A percentile compares a stretch with the other conserved stretches of the same genome.
These are phyloP conservation scores for Alternaria ventricosa DNA, from an alignment of 2,329 filamentous ascomycete species.

Conservation along the genomic window DNA sequence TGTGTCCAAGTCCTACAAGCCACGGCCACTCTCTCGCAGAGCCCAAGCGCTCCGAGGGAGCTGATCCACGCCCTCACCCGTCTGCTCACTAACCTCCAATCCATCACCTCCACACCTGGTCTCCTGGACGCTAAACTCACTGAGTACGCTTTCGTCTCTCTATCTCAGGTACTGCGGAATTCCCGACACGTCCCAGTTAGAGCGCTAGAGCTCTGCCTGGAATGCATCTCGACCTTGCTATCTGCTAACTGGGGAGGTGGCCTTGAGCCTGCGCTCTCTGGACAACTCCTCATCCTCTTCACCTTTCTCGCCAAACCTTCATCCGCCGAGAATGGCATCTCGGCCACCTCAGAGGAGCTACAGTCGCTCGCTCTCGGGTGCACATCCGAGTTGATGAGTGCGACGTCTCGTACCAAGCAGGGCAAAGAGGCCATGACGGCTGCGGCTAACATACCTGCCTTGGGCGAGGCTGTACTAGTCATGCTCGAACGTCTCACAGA, in stretches of 20 bases:
- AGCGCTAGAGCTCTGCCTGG: slow-evolving; percentile 76
- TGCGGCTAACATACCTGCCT: slow-evolving; percentile 70
- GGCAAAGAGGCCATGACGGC: slow-evolving; percentile 60
- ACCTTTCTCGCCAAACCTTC: slow-evolving; percentile 80
- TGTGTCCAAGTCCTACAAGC: slow-evolving; percentile 66
- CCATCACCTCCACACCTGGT: slow-evolving; percentile 41
- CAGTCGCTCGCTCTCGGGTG: slow-evolving; percentile 73
- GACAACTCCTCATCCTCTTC: slow-evolving; percentile 84
- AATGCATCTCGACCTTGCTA: slow-evolving; percentile 76
- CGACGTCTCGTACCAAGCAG: slow-evolving; percentile 59
- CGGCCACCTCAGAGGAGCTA: slow-evolving; percentile 73
- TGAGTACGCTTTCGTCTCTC: slow-evolving; percentile 93
- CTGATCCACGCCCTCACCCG: slow-evolving; percentile 57
- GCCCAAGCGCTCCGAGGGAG: slow-evolving; percentile 53
- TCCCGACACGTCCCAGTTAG: slow-evolving; percentile 74
- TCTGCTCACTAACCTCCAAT: slow-evolving; percentile 52
- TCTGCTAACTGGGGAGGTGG: slow-evolving; percentile 77
- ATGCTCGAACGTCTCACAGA: slow-evolving; percentile 76
- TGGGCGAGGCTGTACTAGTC: slow-evolving; percentile 83
- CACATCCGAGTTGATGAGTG: slow-evolving; percentile 69
- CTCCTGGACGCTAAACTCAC: slow-evolving; percentile 79
- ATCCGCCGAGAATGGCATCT: slow-evolving; percentile 57
- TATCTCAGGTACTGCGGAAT: slow-evolving; percentile 83
- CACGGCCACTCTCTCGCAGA: slow-evolving; percentile 58
- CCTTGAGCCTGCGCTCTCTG: slow-evolving; percentile 74